A percentile compares a stretch with the other conserved stretches of the same genome.
phyloP scores from a whole-genome alignment of 805 yeast genomes.

The Sungouiozyma ichnusensis region DNA sequence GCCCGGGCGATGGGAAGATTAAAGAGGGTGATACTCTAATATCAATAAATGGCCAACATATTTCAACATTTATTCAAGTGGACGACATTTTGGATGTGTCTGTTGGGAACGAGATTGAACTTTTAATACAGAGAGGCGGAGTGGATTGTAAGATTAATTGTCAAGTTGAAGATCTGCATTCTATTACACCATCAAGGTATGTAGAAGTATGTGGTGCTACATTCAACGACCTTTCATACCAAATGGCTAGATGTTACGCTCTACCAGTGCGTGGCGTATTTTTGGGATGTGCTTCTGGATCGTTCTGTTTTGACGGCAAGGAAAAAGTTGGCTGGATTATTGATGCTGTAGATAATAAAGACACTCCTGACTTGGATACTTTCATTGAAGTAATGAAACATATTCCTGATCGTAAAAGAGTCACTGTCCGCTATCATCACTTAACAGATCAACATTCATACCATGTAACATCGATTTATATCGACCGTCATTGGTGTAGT shows the following conservation, averaged over 20 bases:
- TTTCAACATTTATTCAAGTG: constrained; percentile 66
- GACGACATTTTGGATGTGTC: constrained; percentile 71
- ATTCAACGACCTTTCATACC: constrained; percentile 78
- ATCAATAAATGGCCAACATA: constrained; percentile 53
- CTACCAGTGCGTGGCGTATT: constrained; percentile 81
- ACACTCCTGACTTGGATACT: constrained; percentile 62
- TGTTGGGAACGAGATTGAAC: constrained; percentile 47
- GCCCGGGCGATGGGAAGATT: constrained; percentile 65
- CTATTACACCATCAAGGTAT: constrained; percentile 71
- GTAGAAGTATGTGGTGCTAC: constrained; percentile 81
- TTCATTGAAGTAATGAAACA: constrained; percentile 68
- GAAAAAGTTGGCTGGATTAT: constrained; percentile 73
- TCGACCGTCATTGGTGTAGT: constrained; percentile 81
- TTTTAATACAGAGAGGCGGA: constrained; percentile 70
- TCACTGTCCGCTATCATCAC: constrained; percentile 64
- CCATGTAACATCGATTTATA: constrained; percentile 49
- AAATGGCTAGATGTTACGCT: constrained; percentile 75
- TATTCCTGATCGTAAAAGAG: constrained; percentile 68
- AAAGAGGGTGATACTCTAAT: constrained; percentile 82
- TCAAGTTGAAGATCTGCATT: constrained; percentile 63
- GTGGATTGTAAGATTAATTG: constrained; percentile 40
- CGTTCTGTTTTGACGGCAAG: constrained; percentile 49
- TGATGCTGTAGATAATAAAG: constrained; percentile 64
- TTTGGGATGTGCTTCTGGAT: constrained; percentile 65
- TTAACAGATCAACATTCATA: constrained; percentile 73